Evolutionary conservation across 2,329 filamentous ascomycete genomes (phyloP).

Genomic region (Sporothrix variecibatus): DNA sequence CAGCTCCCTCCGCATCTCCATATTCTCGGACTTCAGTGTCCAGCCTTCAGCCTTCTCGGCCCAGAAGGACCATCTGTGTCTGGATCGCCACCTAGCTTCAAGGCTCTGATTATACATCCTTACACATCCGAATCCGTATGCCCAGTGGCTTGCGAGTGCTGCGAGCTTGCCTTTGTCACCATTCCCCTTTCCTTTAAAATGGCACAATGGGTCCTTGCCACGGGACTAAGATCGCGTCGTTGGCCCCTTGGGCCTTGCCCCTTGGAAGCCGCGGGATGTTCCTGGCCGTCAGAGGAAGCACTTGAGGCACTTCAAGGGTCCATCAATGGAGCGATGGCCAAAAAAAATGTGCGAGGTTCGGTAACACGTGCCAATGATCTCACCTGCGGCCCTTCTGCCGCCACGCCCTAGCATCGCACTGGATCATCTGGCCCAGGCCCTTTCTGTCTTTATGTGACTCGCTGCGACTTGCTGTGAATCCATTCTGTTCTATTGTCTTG

Average conservation of each 20-base stretch:
- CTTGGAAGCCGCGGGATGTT: slow-evolving; percentile 12
- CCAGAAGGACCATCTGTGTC: not conserved
- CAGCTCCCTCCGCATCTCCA: not conserved
- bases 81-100: not conserved
- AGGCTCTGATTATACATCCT: not conserved
- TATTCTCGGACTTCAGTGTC: not conserved
- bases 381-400: not conserved
- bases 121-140: not conserved
- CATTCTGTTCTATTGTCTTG: not conserved
- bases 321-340: not conserved
- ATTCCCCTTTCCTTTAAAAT: not conserved
- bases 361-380: slow-evolving; percentile 23
- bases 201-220: not conserved
- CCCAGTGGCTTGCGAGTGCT: not conserved
- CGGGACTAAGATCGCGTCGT: not conserved
- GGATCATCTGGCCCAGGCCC: not conserved
- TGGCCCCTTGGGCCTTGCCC: not conserved
- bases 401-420: not conserved
- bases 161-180: not conserved
- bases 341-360: not conserved
- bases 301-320: not conserved
- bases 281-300: slow-evolving; percentile 6
- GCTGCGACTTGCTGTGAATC: not conserved
- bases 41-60: not conserved
- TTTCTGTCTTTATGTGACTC: not conserved